A percentile compares a stretch with the other conserved stretches of the same genome.
Conservation (phyloP, 768 basidiomycete species). For the Pleurotus platypus region DNA sequence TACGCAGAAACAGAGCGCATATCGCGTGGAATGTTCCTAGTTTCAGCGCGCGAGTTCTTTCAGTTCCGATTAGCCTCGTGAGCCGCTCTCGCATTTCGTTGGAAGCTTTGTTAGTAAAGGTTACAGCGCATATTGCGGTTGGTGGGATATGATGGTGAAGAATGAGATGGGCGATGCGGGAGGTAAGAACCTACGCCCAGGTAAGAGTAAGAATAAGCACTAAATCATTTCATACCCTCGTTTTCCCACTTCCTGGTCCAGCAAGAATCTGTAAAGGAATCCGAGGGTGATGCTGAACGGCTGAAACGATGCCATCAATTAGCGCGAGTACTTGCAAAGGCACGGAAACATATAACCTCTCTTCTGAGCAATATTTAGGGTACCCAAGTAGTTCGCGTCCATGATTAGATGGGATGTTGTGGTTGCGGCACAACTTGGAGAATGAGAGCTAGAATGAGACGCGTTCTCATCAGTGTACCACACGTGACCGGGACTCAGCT, state of each 20-base stretch:
- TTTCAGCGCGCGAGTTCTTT: slow-evolving; percentile 47
- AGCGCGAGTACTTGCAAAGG: neutral
- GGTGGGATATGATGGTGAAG: slow-evolving; percentile 46
- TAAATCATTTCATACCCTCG: slow-evolving; percentile 36
- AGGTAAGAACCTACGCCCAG: slow-evolving; percentile 50
- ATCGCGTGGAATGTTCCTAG: slow-evolving; percentile 81
- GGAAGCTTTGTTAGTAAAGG: slow-evolving; percentile 88
- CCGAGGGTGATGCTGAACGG: slow-evolving; percentile 62
- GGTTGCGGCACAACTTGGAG: no score
- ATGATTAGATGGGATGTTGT: no score
- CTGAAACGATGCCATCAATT: slow-evolving; percentile 27
- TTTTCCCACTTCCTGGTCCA: slow-evolving; percentile 75
- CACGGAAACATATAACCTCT: slow-evolving; percentile 23
- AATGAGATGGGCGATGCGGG: slow-evolving; percentile 66
- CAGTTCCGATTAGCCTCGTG: slow-evolving; percentile 60
- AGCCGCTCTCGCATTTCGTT: slow-evolving; percentile 81
- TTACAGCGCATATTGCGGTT: slow-evolving; percentile 71
- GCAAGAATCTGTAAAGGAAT: slow-evolving; percentile 77
- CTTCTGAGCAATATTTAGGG: no score
- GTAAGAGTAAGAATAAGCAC: neutral
- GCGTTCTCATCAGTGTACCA: no score
- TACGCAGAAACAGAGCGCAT: slow-evolving; percentile 69
- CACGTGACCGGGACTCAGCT: no score
- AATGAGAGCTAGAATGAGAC: no score
- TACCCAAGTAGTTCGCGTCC: no score